Evolutionary conservation across 1,284 basidiomycete species (phyloP), one percentile per base, ranked within the genome.

Genomic region (Fomitopsis betulina): DNA sequence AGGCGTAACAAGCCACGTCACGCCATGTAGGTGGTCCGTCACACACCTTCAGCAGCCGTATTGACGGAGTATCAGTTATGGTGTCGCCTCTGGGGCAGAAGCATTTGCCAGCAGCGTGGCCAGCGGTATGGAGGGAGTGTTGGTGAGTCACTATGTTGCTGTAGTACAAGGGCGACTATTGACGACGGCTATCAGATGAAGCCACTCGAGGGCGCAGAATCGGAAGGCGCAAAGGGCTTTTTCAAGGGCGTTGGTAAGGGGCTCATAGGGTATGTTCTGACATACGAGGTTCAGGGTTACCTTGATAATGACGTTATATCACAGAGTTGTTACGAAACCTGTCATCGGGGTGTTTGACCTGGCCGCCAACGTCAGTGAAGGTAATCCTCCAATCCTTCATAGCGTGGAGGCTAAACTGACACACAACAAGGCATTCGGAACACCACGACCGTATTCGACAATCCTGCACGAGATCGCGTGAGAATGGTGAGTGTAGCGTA

Each of bases 181-280:
- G 10, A 63, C 17, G 23, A 30, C 17, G n/a, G 19, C 21, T 56
- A 30, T 54, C 42, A 53, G 66, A 92, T 93, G 75, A 96, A 98
- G 70, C 97, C 97, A 0, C 86, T 99, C 50, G 96, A 99, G 73
- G 97, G 97, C 5, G 97, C 97, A 0, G 96, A 99, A 71, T 83
- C 87, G 15, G 95, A 91, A 66, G 97, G 97, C 6, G 95, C 97
- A 0, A 79, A 93, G 37, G 97, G 97, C 5, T 99, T 99, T 76
- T 94, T 98, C 79, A 98, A 97, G 73, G 97, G 97, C 13, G 86
- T 99, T 32, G 97, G 97, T 15, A 98, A 97, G 72, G 96, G 96
- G 10, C 78, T 98, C 55, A 94, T 98, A 58, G 96, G 96, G 89
- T 94, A 70, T 58, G 85, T 72, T 10, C 53, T 35, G 5, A 17